phyloP scores from a whole-genome alignment of 1,139 yeast species.

The Blastobotrys indianensis region DNA sequence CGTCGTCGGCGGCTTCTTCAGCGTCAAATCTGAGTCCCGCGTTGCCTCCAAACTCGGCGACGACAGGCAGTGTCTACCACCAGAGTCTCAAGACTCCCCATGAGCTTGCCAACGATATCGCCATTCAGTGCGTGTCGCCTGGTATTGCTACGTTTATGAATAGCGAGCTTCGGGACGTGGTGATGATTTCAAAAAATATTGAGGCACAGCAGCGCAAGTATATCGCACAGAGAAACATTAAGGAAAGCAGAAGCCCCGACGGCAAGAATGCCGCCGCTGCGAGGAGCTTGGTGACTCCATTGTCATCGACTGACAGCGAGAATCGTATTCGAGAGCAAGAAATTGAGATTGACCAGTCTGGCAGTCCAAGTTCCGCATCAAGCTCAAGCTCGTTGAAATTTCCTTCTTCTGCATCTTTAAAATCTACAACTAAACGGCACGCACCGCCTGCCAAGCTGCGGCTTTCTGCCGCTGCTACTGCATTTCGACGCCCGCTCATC shows the following conservation, averaged over 20 bases:
- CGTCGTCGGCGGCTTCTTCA: no score
- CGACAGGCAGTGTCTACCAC: neutral
- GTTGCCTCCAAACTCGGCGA: no score
- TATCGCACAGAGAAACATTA: conserved; percentile 26
- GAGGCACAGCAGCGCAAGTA: conserved; percentile 35
- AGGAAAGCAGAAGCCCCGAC: conserved; percentile 1
- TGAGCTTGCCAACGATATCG: conserved; percentile 32
- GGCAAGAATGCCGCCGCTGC: conserved; percentile 4
- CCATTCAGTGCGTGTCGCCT: conserved; percentile 38
- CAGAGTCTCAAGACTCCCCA: conserved; percentile 28
- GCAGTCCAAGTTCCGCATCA: no score
- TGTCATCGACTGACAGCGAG: no score
- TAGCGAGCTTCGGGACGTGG: conserved; percentile 31
- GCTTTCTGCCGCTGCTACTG: neutral
- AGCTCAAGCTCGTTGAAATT: neutral
- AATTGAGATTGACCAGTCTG: no score
- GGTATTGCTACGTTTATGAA: conserved; percentile 34
- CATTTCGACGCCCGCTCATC: conserved; percentile 6
- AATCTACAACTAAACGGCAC: conserved; percentile 9
- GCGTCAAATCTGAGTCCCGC: no score
- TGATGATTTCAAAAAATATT: conserved; percentile 31
- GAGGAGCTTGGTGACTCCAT: neutral
- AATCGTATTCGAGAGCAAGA: no score
- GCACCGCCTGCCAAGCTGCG: conserved; percentile 11
- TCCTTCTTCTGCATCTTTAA: conserved; percentile 5